Evolutionary conservation across 192 early-diverging fungal genomes (phyloP).

Genomic region (Oehlia diaphana): DNA sequence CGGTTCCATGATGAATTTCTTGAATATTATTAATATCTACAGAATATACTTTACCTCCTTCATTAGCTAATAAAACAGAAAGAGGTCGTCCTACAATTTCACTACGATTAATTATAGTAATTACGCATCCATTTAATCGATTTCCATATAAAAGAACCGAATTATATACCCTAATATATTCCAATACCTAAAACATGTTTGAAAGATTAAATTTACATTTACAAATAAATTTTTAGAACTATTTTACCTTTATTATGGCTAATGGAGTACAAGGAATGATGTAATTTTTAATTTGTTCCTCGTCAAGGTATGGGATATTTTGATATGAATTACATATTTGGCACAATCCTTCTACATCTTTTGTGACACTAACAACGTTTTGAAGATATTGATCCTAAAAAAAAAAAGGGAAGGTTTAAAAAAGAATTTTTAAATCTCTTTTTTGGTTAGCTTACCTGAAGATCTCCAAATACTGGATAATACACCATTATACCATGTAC

Average conservation of each 20-base stretch:
- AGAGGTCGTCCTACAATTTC: slow-evolving; percentile 97
- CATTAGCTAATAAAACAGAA: slow-evolving; percentile 95
- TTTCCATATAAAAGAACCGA: slow-evolving; percentile 85
- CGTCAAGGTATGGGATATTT: slow-evolving; percentile 90
- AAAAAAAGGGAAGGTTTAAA: background rate
- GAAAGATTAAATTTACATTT: background rate
- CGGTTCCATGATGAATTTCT: slow-evolving; percentile 68
- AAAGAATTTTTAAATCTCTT: background rate
- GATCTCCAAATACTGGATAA: slow-evolving; percentile 95
- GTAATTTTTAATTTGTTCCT: slow-evolving; percentile 79
- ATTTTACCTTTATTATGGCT: slow-evolving; percentile 84
- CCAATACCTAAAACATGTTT: slow-evolving; percentile 61
- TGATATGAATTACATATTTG: slow-evolving; percentile 82
- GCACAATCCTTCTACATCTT: slow-evolving; percentile 96
- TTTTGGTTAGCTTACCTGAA: slow-evolving; percentile 59
- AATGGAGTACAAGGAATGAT: slow-evolving; percentile 98
- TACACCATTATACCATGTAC: slow-evolving; percentile 99
- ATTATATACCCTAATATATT: slow-evolving; percentile 95
- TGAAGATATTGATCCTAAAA: slow-evolving; percentile 87
- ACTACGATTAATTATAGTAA: slow-evolving; percentile 93
- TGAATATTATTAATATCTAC: slow-evolving; percentile 91
- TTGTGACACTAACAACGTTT: slow-evolving; percentile 80
- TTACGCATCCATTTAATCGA: slow-evolving; percentile 88
- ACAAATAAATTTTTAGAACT: no score
- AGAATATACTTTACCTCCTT: slow-evolving; percentile 96